Percentiles rank a stretch among this genome's conserved stretches.
Conservation (phyloP, 495 filamentous ascomycete species). For the Beverwykella pulmonaria region DNA sequence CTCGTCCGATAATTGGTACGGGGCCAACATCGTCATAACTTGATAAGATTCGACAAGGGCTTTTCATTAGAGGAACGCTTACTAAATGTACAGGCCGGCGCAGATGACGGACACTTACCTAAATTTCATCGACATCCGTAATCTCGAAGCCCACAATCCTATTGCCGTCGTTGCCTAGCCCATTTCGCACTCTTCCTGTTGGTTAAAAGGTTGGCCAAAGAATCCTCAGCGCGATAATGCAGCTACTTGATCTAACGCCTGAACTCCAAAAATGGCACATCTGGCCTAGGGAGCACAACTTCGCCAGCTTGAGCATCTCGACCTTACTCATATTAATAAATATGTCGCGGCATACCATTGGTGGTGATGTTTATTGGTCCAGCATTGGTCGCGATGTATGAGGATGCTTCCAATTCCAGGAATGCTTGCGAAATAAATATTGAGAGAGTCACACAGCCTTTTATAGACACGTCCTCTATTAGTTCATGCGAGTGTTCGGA, state of each 20-base stretch:
- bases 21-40: background rate
- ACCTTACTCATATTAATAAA: no score
- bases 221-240: constrained; percentile 8
- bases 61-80: background rate
- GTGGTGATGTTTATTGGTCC: no score
- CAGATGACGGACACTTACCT: constrained; percentile 1
- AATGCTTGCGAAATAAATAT: no score
- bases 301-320: no score
- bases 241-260: background rate
- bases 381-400: no score
- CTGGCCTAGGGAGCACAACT: constrained; percentile 3
- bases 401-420: no score
- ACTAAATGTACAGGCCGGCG: background rate
- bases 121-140: constrained; percentile 8
- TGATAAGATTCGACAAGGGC: background rate
- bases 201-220: constrained; percentile 12
- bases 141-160: constrained; percentile 5
- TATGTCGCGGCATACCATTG: no score
- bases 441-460: no score
- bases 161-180: constrained; percentile 8
- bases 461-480: no score
- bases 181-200: constrained; percentile 18
- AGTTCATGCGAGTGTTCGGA: no score
- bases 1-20: background rate
- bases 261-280: constrained; percentile 15